These are phyloP conservation scores for Sugiyamaella chiloensis DNA, from an alignment of 805 yeast genomes.

Conservation along the genomic window DNA sequence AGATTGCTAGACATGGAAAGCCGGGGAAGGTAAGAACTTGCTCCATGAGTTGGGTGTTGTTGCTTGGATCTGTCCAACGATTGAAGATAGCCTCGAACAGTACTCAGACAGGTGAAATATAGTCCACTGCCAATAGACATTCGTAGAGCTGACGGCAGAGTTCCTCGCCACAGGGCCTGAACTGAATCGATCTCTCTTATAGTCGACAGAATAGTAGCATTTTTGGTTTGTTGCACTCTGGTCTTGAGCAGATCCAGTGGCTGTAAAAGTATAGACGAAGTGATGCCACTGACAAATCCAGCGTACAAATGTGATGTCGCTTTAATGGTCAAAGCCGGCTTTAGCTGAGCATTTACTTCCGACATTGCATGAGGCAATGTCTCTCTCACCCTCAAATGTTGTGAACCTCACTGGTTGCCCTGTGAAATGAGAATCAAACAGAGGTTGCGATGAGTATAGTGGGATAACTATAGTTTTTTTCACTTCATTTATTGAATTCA, in stretches of 20 bases:
- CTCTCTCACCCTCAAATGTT: too few species aligned
- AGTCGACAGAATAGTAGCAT: conserved; percentile 23
- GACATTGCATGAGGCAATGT: conserved; percentile 1
- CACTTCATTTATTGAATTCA: too few species aligned
- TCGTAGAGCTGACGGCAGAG: conserved; percentile 83
- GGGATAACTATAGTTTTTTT: too few species aligned
- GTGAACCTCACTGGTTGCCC: too few species aligned
- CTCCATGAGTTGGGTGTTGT: conserved; percentile 13
- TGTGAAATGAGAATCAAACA: too few species aligned
- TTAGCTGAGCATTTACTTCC: background rate
- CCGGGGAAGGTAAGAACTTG: conserved; percentile 52
- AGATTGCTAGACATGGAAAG: conserved; percentile 68
- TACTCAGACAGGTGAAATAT: conserved; percentile 70
- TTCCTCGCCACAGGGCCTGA: conserved; percentile 83
- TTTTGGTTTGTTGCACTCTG: conserved; percentile 63
- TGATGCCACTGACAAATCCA: conserved; percentile 81
- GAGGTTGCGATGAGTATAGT: too few species aligned
- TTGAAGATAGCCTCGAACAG: conserved; percentile 52
- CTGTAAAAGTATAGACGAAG: conserved; percentile 76
- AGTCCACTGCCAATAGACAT: conserved; percentile 90
- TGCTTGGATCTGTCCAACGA: background rate
- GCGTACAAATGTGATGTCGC: conserved; percentile 55
- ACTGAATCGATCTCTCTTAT: conserved; percentile 24
- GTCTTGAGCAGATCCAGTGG: conserved; percentile 90
- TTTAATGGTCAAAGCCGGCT: background rate